Evolutionary conservation across 352 stramenopile species (phyloP).

Genomic region (Phytophthora hybrid): DNA sequence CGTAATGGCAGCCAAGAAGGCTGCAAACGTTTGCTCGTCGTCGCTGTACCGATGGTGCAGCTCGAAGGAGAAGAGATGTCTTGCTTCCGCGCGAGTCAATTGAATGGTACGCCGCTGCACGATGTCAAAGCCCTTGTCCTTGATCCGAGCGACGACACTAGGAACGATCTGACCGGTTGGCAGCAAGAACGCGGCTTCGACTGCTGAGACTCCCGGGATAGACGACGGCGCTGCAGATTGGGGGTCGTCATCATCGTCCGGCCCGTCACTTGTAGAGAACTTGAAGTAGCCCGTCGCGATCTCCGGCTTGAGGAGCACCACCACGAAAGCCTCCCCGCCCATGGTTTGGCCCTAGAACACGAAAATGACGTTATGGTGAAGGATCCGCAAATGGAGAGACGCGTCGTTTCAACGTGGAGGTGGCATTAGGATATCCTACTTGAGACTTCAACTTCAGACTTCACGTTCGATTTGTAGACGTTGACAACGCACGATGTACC

Average conservation of each 20-base stretch:
- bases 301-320: conserved; percentile 69
- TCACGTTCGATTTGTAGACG: background rate
- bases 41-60: conserved; percentile 41
- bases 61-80: conserved; percentile 49
- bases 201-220: conserved; percentile 45
- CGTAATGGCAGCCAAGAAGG: conserved; percentile 65
- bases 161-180: conserved; percentile 54
- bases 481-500: background rate
- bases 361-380: background rate
- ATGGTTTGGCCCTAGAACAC: conserved; percentile 16
- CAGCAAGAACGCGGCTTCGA: conserved; percentile 52
- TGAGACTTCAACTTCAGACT: background rate
- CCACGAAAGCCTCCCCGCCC: conserved; percentile 43
- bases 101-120: conserved; percentile 42
- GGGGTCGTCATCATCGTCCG: background rate
- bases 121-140: conserved; percentile 69
- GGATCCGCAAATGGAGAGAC: conserved; percentile 27
- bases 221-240: conserved; percentile 2
- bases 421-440: conserved; percentile 18
- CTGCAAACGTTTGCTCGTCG: conserved; percentile 38
- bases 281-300: conserved; percentile 65
- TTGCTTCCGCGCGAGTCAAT: conserved; percentile 48
- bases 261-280: conserved; percentile 31
- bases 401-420: conserved; percentile 30
- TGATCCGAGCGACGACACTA: conserved; percentile 49